Conservation (phyloP, 805 yeast genomes). For the Starmera pachycereana region DNA sequence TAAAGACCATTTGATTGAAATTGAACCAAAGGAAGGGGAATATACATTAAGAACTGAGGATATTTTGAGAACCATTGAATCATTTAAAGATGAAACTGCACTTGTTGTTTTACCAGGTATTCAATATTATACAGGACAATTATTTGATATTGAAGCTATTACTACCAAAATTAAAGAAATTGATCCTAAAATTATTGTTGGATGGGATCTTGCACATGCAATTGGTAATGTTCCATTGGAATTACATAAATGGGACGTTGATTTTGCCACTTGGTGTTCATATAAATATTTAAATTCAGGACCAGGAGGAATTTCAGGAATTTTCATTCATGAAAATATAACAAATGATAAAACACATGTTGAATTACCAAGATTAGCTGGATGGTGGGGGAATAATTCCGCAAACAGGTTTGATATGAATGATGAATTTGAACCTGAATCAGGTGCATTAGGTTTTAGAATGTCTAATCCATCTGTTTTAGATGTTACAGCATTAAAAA, state of each 20-base stretch:
- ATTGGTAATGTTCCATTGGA: slow-evolving; percentile 74
- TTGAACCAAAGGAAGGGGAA: slow-evolving; percentile 51
- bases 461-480: slow-evolving; percentile 87
- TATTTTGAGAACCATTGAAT: slow-evolving; percentile 45
- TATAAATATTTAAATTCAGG: slow-evolving; percentile 89
- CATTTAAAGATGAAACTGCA: slow-evolving; percentile 51
- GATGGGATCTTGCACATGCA: slow-evolving; percentile 96
- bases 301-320: slow-evolving; percentile 89
- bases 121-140: slow-evolving; percentile 89
- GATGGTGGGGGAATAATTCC: slow-evolving; percentile 95
- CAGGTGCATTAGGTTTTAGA: slow-evolving; percentile 80
- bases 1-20: slow-evolving; percentile 49
- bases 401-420: slow-evolving; percentile 67
- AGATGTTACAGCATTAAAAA: slow-evolving; percentile 64
- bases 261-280: slow-evolving; percentile 92
- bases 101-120: slow-evolving; percentile 77
- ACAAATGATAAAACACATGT: slow-evolving; percentile 18
- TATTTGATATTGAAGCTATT: slow-evolving; percentile 63
- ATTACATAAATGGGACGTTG: slow-evolving; percentile 84
- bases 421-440: slow-evolving; percentile 66
- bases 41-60: slow-evolving; percentile 51
- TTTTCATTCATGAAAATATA: slow-evolving; percentile 56
- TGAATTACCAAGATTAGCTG: slow-evolving; percentile 66
- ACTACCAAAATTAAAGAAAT: slow-evolving; percentile 48
- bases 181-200: slow-evolving; percentile 42